These are phyloP conservation scores for Diplodia mutila DNA, from an alignment of 2,329 filamentous ascomycete species.

Conservation along the genomic window DNA sequence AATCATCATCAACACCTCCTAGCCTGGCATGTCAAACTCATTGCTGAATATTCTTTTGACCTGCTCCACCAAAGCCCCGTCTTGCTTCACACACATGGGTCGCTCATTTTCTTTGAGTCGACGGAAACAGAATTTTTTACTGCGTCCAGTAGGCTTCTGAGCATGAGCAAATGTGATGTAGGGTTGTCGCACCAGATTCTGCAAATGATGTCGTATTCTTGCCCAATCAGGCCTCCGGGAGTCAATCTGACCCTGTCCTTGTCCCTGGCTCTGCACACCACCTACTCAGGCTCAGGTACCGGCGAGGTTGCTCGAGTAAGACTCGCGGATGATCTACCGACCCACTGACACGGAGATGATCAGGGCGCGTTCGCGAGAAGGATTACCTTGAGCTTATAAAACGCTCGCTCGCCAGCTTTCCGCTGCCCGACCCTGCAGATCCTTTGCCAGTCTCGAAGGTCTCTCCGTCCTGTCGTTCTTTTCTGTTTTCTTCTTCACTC, in stretches of 20 bases:
- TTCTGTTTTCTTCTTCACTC: neutral
- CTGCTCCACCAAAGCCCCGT: neutral
- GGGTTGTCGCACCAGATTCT: neutral
- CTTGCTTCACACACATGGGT: too few species aligned
- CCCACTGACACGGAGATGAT: constrained; percentile 4
- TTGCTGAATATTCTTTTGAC: neutral
- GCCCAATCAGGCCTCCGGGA: neutral
- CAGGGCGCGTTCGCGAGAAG: neutral
- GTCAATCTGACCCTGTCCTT: neutral
- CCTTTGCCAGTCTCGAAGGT: neutral
- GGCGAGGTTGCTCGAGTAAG: neutral
- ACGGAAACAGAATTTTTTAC: neutral
- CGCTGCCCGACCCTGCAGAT: neutral
- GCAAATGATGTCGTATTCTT: neutral
- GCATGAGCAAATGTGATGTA: neutral
- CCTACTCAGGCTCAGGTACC: neutral
- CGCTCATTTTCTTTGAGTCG: neutral
- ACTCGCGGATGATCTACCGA: constrained; percentile 1
- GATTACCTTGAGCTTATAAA: neutral
- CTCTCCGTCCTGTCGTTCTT: neutral
- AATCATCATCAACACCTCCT: neutral
- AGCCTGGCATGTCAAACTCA: neutral
- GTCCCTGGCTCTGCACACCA: constrained; percentile 7
- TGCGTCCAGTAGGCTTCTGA: neutral
- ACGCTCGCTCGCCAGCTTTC: neutral